Base-by-base conservation (phyloP, 306 rosid species). In the Malus orientalis region DNA sequence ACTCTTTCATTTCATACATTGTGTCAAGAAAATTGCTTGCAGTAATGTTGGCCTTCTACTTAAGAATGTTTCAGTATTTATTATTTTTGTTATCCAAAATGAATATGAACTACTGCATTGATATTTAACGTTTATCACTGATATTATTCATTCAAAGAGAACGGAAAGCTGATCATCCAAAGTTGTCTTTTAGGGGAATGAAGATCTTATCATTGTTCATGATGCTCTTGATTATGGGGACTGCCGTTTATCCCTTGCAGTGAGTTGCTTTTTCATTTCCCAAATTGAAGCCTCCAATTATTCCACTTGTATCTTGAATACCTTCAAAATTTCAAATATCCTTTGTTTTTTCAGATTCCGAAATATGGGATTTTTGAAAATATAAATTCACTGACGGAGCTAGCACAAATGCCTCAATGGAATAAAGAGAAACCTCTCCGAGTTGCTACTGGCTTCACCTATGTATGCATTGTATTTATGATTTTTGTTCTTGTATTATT, bases 401-500 rank as follows among this genome's bases (percentile, higher is more conserved):
- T 95, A 38, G 88, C 93, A 47, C 84, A 83, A 80, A 95, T 95
- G 98, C 90, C 97, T 64, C 97, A 90, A 36, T 95, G 98, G 97
- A 90, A 92, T 4, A 84, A 79, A 70, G 80, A 82, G 72, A 92
- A 74, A 84, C 98, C 97, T 81, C 87, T 95, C 22, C 91, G 96
- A 80, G 96, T 95, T 81, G 96, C 97, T 70, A 92, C 99, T 74
- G 99, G 97, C 71, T 95, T 95, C 85, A 84, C 88, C 79, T 89
- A 95, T 81, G 97, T 92, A 88, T 80, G 87, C 33, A 3, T 22
- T 65, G 74, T 13, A 60, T 80, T 65, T 78, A 38, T 38, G 66
- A 42, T 47, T 5, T 42, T 0, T 58, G 51, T 66, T 53, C 65
- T 75, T 74, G 8, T 45, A 44, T 61, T 33, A 2, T 30, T 44